Base-by-base conservation (phyloP, 1,284 basidiomycete species). In the Leucoagaricus sp. region DNA sequence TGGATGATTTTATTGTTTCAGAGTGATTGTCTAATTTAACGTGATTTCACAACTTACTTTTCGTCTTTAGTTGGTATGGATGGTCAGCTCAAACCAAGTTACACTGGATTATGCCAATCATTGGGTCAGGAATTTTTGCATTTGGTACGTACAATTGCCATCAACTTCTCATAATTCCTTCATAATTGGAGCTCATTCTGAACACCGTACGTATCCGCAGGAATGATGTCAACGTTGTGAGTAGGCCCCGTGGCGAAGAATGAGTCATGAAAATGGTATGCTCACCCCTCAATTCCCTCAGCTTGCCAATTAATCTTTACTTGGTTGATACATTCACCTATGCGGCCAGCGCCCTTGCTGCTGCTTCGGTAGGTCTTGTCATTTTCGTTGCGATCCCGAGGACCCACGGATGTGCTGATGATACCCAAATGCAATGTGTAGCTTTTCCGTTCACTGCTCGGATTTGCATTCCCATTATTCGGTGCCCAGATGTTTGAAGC, bases 51-150 rank as follows among this genome's bases (percentile, higher is more conserved):
- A 29, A n/a, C n/a, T n/a, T n/a, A n/a, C n/a, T n/a, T n/a, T n/a
- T n/a, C 40, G 25, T 31, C 53, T 21, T 40, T 46, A 83, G 80
- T 64, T 86, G 84, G 86, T 89, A 86, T 61, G 86, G 86, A 17
- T 89, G 86, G 86, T 84, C 84, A 2, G 85, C 85, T 3, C 72
- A 84, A 58, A 80, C 81, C 0, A 71, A 72, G 40, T 63, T 80
- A 1, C 85, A 87, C 65, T 87, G 84, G 83, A 86, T 87, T 36
- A 81, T 87, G 80, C 86, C 86, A n/a, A 86, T 89, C 60, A 81
- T 88, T 51, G 86, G 86, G 2, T 75, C 85, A 15, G 72, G 71
- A 26, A 70, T 73, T 28, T 74, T 73, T 56, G 74, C 67, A 12
- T 76, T 77, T 53, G 74, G 74, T 69, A 50, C 50, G 68, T 56